phyloP scores from a whole-genome alignment of 176 grass and related monocot species.

The Bonia amplexicaulis region DNA sequence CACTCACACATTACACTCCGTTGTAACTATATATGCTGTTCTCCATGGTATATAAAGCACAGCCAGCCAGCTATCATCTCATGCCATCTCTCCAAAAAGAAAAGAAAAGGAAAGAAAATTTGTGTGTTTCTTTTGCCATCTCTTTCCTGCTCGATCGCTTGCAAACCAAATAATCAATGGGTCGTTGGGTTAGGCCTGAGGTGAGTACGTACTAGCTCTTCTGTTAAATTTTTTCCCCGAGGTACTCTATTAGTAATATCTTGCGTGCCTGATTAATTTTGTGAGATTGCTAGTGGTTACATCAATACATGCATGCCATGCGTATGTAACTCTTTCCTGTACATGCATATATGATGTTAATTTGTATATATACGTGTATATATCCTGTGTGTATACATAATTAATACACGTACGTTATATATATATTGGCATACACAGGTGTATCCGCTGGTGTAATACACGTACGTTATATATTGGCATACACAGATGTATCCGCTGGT shows the following conservation, averaged over 20 bases:
- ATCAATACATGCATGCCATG: neutral
- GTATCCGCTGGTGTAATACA: too few relatives aligned
- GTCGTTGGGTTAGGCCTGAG: constrained; percentile 20
- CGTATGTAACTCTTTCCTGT: neutral
- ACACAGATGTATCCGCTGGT: constrained; percentile 20
- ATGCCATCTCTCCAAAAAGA: neutral
- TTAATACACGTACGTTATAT: too few relatives aligned
- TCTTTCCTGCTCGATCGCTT: too few relatives aligned
- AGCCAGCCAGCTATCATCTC: neutral
- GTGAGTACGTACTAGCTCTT: neutral
- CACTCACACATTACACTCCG: neutral
- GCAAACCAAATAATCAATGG: neutral
- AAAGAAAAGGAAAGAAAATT: neutral
- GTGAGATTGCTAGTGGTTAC: neutral
- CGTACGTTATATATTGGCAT: neutral
- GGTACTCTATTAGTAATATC: neutral
- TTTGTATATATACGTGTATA: neutral
- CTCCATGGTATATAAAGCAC: neutral
- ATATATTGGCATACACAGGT: too few relatives aligned
- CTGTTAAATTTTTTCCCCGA: too few relatives aligned
- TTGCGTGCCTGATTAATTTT: too few relatives aligned
- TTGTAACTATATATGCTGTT: neutral
- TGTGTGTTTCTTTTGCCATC: too few relatives aligned
- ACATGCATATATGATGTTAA: neutral
- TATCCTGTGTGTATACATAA: too few relatives aligned